Percentiles rank a stretch among this genome's conserved stretches.
Evolutionary conservation across 306 rosid genomes (phyloP).

Genomic region (Geum urbanum): DNA sequence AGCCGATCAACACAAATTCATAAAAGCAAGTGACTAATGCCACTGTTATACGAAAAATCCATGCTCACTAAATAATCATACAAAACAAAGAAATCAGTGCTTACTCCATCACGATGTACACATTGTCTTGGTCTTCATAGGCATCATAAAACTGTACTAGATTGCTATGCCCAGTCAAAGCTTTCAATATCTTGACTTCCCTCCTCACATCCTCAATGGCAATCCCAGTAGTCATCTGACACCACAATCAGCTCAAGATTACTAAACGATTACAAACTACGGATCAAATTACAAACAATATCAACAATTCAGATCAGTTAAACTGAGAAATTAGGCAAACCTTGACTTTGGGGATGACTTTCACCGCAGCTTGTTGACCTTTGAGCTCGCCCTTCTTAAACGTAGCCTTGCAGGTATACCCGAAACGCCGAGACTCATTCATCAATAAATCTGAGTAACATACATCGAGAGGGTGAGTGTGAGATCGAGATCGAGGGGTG

Average conservation of each 20-base stretch:
- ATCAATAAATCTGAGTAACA: constrained; percentile 22
- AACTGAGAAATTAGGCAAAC: constrained; percentile 26
- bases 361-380: constrained; percentile 39
- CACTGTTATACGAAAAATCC: too few relatives aligned
- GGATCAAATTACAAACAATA: constrained; percentile 8
- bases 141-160: constrained; percentile 74
- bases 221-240: constrained; percentile 86
- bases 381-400: constrained; percentile 64
- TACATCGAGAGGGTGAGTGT: constrained; percentile 38
- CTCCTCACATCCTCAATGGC: constrained; percentile 94
- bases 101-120: constrained; percentile 93
- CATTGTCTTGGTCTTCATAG: constrained; percentile 74
- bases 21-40: too few relatives aligned
- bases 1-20: too few relatives aligned
- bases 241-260: constrained; percentile 12
- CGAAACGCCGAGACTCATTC: constrained; percentile 11
- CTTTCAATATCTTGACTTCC: constrained; percentile 86
- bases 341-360: constrained; percentile 54
- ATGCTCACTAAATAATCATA: constrained; percentile 13
- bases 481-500: too few relatives aligned
- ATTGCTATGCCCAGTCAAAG: constrained; percentile 74
- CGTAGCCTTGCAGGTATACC: constrained; percentile 61
- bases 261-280: not conserved
- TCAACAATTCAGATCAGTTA: not conserved
- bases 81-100: constrained; percentile 23